Conservation (phyloP, 2,329 filamentous ascomycete species). For the Triangularia verruculosa region DNA sequence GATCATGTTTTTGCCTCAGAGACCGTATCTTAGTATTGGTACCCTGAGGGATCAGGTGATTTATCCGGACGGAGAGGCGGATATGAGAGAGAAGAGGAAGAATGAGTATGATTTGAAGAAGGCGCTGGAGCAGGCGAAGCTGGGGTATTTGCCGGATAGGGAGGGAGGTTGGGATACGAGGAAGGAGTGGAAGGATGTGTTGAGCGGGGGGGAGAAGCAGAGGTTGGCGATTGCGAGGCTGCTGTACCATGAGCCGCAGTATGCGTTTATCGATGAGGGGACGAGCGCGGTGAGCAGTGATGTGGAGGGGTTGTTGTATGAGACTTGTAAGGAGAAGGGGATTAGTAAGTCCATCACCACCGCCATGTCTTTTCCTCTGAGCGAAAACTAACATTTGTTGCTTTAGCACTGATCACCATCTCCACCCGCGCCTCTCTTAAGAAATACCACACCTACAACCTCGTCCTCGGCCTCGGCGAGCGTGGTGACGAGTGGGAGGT, state of each 20-base stretch:
- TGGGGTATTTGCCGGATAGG: slow-evolving; percentile 85
- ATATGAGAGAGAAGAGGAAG: slow-evolving; percentile 81
- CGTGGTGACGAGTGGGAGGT: slow-evolving; percentile 87
- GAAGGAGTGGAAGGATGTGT: slow-evolving; percentile 97
- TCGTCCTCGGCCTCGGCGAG: slow-evolving; percentile 77
- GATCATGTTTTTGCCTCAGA: slow-evolving; percentile 97
- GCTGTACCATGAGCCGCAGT: slow-evolving; percentile 91
- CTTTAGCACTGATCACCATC: slow-evolving; percentile 81
- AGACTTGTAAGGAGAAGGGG: slow-evolving; percentile 85
- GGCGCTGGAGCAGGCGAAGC: slow-evolving; percentile 75
- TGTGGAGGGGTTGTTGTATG: slow-evolving; percentile 90
- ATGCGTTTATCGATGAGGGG: slow-evolving; percentile 92
- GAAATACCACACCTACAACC: slow-evolving; percentile 90
- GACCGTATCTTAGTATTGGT: slow-evolving; percentile 87
- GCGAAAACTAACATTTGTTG: slow-evolving; percentile 17
- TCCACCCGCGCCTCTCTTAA: slow-evolving; percentile 92
- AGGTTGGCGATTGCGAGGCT: slow-evolving; percentile 86
- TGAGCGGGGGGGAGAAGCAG: slow-evolving; percentile 98
- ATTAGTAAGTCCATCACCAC: slow-evolving; percentile 66
- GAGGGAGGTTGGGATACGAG: slow-evolving; percentile 96
- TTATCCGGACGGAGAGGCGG: slow-evolving; percentile 90
- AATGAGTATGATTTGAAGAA: slow-evolving; percentile 74
- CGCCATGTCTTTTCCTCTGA: not conserved
- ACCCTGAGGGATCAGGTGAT: slow-evolving; percentile 96
- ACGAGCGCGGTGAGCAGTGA: slow-evolving; percentile 93